A percentile compares a stretch with the other conserved stretches of the same genome.
Evolutionary conservation across 352 stramenopile genomes (phyloP).

Genomic region (Globisporangium yorkense): DNA sequence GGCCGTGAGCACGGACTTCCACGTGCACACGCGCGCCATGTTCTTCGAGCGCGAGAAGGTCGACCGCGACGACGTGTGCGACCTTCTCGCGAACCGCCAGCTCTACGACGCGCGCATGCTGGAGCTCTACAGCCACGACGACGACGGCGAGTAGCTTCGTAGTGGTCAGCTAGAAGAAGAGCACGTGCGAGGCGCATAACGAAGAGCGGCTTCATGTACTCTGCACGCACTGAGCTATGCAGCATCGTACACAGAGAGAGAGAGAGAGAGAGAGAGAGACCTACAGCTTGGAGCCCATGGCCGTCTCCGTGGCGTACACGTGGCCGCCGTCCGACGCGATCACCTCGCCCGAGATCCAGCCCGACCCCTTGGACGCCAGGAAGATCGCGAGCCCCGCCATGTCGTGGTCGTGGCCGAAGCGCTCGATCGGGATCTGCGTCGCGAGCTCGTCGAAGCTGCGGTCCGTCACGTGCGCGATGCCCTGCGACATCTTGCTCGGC

Average conservation of each 20-base stretch:
- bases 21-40: conserved; percentile 27
- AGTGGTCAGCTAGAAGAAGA: no score
- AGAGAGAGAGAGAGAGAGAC: no score
- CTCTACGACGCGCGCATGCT: conserved; percentile 23
- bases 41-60: conserved; percentile 47
- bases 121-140: conserved; percentile 6
- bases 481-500: conserved; percentile 85
- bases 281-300: conserved; percentile 29
- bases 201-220: no score
- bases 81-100: conserved; percentile 36
- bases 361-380: conserved; percentile 80
- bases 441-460: conserved; percentile 54
- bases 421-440: conserved; percentile 67
- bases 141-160: not conserved
- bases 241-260: no score
- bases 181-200: no score
- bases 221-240: no score
- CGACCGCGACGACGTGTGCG: conserved; percentile 37
- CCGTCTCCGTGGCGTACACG: conserved; percentile 38
- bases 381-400: conserved; percentile 93
- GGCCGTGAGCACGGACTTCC: conserved; percentile 29
- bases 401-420: conserved; percentile 85
- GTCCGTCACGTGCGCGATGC: conserved; percentile 48
- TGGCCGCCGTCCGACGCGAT: conserved; percentile 90
- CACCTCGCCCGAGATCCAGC: conserved; percentile 90